A percentile compares a stretch with the other conserved stretches of the same genome.
Evolutionary conservation across 352 stramenopile genomes (phyloP).

Genomic region (Globisporangium ultimum): DNA sequence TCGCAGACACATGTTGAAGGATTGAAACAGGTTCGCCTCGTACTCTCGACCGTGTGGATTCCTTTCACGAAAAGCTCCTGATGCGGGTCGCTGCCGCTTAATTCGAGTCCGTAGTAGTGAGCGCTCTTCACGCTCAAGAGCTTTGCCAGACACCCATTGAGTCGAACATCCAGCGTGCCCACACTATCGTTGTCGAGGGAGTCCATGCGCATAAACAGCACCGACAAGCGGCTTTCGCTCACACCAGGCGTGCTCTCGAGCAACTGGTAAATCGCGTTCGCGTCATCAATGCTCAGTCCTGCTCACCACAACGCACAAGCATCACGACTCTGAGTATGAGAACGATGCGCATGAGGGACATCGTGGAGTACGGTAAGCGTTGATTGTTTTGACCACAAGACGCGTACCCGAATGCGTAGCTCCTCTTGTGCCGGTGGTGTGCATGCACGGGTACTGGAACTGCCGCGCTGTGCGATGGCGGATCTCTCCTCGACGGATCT

Average conservation of each 20-base stretch:
- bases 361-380: too few species aligned
- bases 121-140: constrained; percentile 37
- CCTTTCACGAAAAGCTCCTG: constrained; percentile 32
- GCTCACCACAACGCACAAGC: neutral
- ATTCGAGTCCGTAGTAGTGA: constrained; percentile 44
- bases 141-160: constrained; percentile 35
- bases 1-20: constrained; percentile 40
- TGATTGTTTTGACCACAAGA: too few species aligned
- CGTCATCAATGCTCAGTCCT: constrained; percentile 78
- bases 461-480: constrained; percentile 38
- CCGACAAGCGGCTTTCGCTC: constrained; percentile 37
- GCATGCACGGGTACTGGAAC: constrained; percentile 45
- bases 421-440: constrained; percentile 58
- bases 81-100: constrained; percentile 59
- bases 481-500: constrained; percentile 73
- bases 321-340: too few species aligned
- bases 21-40: constrained; percentile 39
- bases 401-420: constrained; percentile 47
- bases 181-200: constrained; percentile 54
- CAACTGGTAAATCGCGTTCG: constrained; percentile 48
- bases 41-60: neutral
- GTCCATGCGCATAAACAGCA: constrained; percentile 57
- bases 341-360: too few species aligned
- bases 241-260: constrained; percentile 37
- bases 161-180: constrained; percentile 45